These are phyloP conservation scores for Noccaea bulbosa DNA, from an alignment of 345 rosid species.

Conservation along the genomic window DNA sequence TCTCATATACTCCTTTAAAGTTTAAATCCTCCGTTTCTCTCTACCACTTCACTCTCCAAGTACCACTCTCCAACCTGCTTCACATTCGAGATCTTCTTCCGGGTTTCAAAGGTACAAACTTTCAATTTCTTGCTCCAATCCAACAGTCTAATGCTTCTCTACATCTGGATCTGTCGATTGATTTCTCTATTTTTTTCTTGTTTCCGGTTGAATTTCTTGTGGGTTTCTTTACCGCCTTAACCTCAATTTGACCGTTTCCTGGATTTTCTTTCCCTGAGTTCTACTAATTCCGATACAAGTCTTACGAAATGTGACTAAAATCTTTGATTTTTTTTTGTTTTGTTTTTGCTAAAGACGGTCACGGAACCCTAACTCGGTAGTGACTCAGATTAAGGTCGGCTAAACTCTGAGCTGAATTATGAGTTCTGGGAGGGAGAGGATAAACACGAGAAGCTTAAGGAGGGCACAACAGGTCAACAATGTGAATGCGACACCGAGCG, in stretches of 20 bases:
- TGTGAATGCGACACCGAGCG: conserved; percentile 2
- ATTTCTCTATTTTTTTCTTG: background rate
- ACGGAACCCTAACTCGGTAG: background rate
- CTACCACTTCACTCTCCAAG: background rate
- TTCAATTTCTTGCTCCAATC: background rate
- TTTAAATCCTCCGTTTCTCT: conserved; percentile 7
- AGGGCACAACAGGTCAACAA: conserved; percentile 16
- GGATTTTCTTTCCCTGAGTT: background rate
- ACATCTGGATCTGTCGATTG: conserved; percentile 28
- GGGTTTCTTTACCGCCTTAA: conserved; percentile 19
- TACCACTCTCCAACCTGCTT: background rate
- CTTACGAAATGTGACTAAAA: conserved; percentile 7
- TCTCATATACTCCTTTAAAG: background rate
- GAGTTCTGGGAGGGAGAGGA: conserved; percentile 29
- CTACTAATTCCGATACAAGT: background rate
- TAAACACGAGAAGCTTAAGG: conserved; percentile 9
- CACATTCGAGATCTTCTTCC: background rate
- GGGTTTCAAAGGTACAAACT: conserved; percentile 30
- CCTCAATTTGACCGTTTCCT: background rate
- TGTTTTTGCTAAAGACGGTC: background rate
- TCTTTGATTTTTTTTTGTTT: conserved; percentile 2
- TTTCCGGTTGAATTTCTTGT: background rate
- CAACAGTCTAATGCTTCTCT: background rate
- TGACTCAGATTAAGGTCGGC: background rate
- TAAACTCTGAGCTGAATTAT: background rate